These are phyloP conservation scores for Diaporthe australafricana DNA, from an alignment of 2,329 filamentous ascomycete species.

Conservation along the genomic window DNA sequence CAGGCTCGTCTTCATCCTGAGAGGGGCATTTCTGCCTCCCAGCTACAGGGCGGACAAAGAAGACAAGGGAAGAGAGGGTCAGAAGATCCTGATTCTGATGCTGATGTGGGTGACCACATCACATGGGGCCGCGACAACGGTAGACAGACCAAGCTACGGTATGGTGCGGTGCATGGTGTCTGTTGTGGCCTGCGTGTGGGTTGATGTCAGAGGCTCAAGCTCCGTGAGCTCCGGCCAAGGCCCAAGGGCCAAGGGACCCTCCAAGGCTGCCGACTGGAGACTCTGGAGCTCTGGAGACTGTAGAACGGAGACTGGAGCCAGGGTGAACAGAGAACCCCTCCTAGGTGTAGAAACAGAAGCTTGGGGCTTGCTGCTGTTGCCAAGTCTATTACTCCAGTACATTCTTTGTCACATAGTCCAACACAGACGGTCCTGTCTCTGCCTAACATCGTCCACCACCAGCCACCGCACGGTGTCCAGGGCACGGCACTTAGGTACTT, in stretches of 20 bases:
- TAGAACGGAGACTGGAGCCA: not conserved
- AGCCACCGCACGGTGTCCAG: not conserved
- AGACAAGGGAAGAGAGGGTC: not conserved
- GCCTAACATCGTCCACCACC: not conserved
- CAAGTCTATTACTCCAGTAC: not conserved
- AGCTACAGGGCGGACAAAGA: not conserved
- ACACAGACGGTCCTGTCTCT: not conserved
- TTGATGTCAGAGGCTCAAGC: constrained; percentile 30
- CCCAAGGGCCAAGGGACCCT: not conserved
- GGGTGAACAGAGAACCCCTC: not conserved
- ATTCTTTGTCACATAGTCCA: not conserved
- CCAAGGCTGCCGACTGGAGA: not conserved
- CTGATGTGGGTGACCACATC: constrained; percentile 19
- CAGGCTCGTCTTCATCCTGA: constrained; percentile 9
- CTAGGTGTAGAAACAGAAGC: not conserved
- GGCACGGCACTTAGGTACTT: not conserved
- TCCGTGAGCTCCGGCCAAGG: constrained; percentile 23
- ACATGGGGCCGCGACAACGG: constrained; percentile 4
- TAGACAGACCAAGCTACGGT: not conserved
- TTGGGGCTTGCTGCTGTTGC: not conserved
- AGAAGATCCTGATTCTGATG: not conserved
- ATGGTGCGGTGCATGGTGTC: not conserved
- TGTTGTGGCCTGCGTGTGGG: constrained; percentile 8
- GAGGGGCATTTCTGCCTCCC: constrained; percentile 26
- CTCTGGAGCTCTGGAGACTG: not conserved